phyloP scores from a whole-genome alignment of 768 basidiomycete species.

The Nidularia pulvinata region DNA sequence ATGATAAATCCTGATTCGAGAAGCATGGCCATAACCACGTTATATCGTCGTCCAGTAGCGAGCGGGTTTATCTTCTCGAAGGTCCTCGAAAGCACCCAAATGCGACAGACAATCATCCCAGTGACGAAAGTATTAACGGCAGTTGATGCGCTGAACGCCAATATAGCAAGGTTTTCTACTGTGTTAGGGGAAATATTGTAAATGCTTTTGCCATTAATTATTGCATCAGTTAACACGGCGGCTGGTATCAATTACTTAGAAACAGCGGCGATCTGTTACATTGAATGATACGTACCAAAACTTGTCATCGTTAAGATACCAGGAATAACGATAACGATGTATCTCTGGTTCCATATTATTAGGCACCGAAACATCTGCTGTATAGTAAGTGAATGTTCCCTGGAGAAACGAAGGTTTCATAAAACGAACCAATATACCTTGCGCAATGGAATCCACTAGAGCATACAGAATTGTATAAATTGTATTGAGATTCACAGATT shows the following conservation, averaged over 20 bases:
- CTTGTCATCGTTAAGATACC: neutral
- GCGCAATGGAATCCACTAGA: neutral
- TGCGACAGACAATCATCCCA: neutral
- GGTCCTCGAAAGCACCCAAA: neutral
- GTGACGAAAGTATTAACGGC: neutral
- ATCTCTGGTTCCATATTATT: neutral
- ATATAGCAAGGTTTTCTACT: neutral
- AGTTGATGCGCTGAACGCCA: neutral
- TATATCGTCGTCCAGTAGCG: neutral
- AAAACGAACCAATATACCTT: neutral
- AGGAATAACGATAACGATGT: neutral
- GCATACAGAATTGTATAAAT: neutral
- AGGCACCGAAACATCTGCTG: neutral
- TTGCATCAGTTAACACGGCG: neutral
- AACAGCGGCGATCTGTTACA: neutral
- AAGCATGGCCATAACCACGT: neutral
- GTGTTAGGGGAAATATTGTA: neutral
- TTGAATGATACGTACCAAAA: neutral
- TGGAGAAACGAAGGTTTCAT: neutral
- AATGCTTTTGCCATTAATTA: neutral
- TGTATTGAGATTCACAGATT: neutral
- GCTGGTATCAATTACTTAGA: neutral
- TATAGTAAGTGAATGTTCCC: neutral
- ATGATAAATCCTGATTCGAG: neutral
- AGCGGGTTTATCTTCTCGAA: neutral